Conservation (phyloP, 2,329 filamentous ascomycete genomes). For the Neoarthrinium moseri region DNA sequence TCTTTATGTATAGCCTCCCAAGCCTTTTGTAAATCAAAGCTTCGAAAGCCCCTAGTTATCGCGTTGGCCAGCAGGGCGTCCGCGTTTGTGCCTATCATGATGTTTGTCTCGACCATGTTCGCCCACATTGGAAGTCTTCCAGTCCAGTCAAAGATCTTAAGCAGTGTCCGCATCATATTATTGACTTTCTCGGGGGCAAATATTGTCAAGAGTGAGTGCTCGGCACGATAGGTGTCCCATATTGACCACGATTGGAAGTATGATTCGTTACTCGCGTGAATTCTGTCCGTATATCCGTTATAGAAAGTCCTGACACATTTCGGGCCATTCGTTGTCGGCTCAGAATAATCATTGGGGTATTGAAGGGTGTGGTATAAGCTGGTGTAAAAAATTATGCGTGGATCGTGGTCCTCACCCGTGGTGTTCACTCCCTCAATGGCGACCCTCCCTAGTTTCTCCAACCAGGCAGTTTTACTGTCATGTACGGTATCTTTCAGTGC, state of each 20-base stretch:
- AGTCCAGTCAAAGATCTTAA: slow-evolving; percentile 44
- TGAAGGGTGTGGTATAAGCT: slow-evolving; percentile 45
- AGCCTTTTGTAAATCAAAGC: slow-evolving; percentile 39
- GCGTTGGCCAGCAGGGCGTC: slow-evolving; percentile 48
- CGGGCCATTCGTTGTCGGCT: slow-evolving; percentile 29
- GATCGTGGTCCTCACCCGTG: slow-evolving; percentile 38
- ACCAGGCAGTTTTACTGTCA: slow-evolving; percentile 39
- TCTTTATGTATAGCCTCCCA: slow-evolving; percentile 44
- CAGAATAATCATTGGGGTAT: slow-evolving; percentile 46
- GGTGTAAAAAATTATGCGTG: slow-evolving; percentile 44
- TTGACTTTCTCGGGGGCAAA: slow-evolving; percentile 46
- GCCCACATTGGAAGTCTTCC: slow-evolving; percentile 48
- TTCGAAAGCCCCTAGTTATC: slow-evolving; percentile 37
- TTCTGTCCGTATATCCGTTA: slow-evolving; percentile 44
- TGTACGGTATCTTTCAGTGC: slow-evolving; percentile 37
- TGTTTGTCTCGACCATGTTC: slow-evolving; percentile 48
- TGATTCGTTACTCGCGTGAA: slow-evolving; percentile 38
- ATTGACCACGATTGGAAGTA: slow-evolving; percentile 52
- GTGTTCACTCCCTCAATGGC: slow-evolving; percentile 40
- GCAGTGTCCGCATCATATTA: slow-evolving; percentile 44
- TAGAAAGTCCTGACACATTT: slow-evolving; percentile 33
- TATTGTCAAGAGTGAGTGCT: slow-evolving; percentile 42
- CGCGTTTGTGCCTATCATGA: slow-evolving; percentile 49
- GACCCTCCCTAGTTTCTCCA: slow-evolving; percentile 42
- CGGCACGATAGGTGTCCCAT: slow-evolving; percentile 48